These are phyloP conservation scores for Stereum hirsutum DNA, from an alignment of 1,284 basidiomycete genomes.

Conservation along the genomic window DNA sequence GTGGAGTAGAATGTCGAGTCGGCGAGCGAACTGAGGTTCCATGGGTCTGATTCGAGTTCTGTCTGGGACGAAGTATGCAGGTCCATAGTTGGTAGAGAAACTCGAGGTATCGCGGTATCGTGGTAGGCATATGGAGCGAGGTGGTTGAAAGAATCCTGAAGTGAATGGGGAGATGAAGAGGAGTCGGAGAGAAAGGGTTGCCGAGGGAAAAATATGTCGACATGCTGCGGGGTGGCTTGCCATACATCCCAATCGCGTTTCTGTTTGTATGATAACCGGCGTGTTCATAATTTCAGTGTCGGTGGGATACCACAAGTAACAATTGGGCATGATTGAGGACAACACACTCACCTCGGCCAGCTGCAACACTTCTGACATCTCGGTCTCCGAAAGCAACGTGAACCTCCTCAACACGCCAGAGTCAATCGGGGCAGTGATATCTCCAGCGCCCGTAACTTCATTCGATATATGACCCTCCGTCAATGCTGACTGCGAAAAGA, in stretches of 20 bases:
- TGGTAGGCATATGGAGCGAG: background rate
- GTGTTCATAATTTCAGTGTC: no score
- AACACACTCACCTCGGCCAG: background rate
- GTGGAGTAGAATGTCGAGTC: conserved; percentile 36
- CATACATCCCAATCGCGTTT: conserved; percentile 18
- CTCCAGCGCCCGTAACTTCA: no score
- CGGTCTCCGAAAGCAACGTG: background rate
- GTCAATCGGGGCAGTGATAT: no score
- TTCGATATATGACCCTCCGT: no score
- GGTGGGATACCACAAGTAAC: background rate
- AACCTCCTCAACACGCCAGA: background rate
- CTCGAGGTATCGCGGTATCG: background rate
- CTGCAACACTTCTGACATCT: background rate
- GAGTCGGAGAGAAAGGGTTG: conserved; percentile 2
- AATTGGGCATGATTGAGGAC: no score
- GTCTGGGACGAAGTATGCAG: no score
- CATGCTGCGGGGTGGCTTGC: conserved; percentile 16
- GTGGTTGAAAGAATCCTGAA: background rate
- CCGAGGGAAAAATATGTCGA: conserved; percentile 16
- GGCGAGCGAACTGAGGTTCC: conserved; percentile 20
- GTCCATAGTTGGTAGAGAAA: background rate
- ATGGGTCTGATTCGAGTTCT: no score
- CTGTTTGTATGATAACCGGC: conserved; percentile 12
- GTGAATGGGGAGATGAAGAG: conserved; percentile 1
- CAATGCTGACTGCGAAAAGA: no score